phyloP scores from a whole-genome alignment of 2,329 filamentous ascomycete species.

The Dothistroma septosporum region DNA sequence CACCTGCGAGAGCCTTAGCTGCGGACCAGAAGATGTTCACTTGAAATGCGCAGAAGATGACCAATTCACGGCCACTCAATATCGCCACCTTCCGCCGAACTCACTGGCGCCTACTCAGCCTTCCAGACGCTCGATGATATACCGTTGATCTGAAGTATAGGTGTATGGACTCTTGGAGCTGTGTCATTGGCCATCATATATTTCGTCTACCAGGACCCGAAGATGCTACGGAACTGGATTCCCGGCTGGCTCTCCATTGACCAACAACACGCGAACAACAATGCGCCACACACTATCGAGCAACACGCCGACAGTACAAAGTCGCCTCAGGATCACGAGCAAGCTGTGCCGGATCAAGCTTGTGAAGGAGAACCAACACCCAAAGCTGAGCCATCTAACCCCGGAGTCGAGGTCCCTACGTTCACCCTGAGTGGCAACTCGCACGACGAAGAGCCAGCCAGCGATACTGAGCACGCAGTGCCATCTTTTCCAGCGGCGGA shows the following conservation, averaged over 20 bases:
- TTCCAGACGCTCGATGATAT: conserved; percentile 14
- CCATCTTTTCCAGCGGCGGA: conserved; percentile 45
- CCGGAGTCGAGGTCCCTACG: conserved; percentile 23
- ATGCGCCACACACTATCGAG: background rate
- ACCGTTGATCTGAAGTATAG: conserved; percentile 33
- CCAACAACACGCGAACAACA: conserved; percentile 4
- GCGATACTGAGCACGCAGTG: conserved; percentile 17
- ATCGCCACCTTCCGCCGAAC: conserved; percentile 1
- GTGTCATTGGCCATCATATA: background rate
- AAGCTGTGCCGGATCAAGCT: conserved; percentile 15
- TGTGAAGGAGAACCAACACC: conserved; percentile 31
- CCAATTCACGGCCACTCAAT: background rate
- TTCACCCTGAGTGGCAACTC: conserved; percentile 31
- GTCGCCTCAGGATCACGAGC: background rate
- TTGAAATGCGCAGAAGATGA: conserved; percentile 5
- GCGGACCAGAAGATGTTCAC: background rate
- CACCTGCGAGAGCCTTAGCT: background rate
- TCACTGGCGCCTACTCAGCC: conserved; percentile 7
- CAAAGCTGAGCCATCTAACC: conserved; percentile 24
- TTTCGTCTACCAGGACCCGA: conserved; percentile 25
- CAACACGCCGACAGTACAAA: conserved; percentile 1
- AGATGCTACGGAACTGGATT: conserved; percentile 34
- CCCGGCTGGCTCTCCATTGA: conserved; percentile 26
- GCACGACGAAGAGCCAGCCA: conserved; percentile 33
- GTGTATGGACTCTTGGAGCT: conserved; percentile 38